phyloP scores from a whole-genome alignment of 2,329 filamentous ascomycete species.

The Fusarium nanum region DNA sequence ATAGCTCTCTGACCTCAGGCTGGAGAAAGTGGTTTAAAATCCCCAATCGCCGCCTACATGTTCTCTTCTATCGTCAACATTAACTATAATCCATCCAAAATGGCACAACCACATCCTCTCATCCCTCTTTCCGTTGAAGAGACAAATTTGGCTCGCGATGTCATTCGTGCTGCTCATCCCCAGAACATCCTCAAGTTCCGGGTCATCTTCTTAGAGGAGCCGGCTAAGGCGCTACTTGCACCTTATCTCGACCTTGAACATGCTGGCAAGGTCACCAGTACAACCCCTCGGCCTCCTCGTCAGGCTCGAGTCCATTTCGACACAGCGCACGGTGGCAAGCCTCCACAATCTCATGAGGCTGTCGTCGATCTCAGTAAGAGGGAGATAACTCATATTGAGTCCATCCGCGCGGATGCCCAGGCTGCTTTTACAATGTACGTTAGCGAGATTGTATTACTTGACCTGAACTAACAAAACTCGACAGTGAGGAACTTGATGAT shows the following conservation, averaged over 20 bases:
- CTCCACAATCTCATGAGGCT: slow-evolving; percentile 50
- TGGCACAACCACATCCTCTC: neutral
- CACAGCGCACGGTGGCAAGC: slow-evolving; percentile 45
- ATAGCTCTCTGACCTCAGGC: neutral
- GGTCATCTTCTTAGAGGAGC: neutral
- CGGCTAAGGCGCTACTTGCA: neutral
- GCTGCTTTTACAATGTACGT: rapidly evolving
- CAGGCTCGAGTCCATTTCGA: slow-evolving; percentile 57
- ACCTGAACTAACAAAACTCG: rapidly evolving
- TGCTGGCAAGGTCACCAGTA: slow-evolving; percentile 46
- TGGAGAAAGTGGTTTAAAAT: neutral
- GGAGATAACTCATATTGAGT: slow-evolving; percentile 47
- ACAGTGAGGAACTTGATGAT: slow-evolving; percentile 49
- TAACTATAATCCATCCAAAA: neutral
- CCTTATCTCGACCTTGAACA: slow-evolving; percentile 49
- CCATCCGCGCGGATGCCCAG: slow-evolving; percentile 45
- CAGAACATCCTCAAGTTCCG: neutral
- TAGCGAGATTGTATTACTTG: rapidly evolving
- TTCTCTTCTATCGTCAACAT: neutral
- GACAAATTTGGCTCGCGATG: neutral
- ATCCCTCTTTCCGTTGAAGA: neutral
- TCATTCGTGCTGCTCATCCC: neutral
- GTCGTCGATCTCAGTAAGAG: slow-evolving; percentile 49
- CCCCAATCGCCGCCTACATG: neutral
- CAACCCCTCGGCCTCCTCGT: slow-evolving; percentile 49